Evolutionary conservation across 257 asterid species (phyloP).

Genomic region (Jasminum sambac): DNA sequence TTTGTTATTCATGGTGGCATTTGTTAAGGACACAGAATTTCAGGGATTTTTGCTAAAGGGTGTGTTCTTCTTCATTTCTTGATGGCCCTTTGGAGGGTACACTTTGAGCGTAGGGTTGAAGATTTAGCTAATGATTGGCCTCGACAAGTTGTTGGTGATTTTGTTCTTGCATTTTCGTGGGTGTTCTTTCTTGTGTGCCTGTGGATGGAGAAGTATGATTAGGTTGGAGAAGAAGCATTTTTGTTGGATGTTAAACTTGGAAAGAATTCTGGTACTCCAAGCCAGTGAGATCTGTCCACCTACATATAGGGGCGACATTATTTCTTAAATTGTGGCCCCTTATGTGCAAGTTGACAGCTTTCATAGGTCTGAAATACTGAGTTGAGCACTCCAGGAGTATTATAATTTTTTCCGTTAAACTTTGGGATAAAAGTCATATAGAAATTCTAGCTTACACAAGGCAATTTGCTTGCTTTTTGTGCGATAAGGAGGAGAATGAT

Average conservation of each 20-base stretch:
- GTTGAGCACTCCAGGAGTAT: too few species aligned
- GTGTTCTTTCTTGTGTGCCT: slow-evolving; percentile 55
- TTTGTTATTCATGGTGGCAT: slow-evolving; percentile 65
- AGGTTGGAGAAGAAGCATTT: slow-evolving; percentile 4
- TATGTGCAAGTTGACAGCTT: too few species aligned
- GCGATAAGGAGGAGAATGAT: background rate
- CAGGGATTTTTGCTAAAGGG: slow-evolving; percentile 65
- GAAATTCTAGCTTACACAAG: background rate
- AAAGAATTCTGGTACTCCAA: too few species aligned
- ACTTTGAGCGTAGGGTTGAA: slow-evolving; percentile 65
- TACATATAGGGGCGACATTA: too few species aligned
- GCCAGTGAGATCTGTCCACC: too few species aligned
- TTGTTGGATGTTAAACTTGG: too few species aligned
- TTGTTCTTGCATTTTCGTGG: slow-evolving; percentile 69
- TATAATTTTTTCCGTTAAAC: too few species aligned
- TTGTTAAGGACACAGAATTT: slow-evolving; percentile 63
- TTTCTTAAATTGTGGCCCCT: too few species aligned
- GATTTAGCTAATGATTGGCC: slow-evolving; percentile 74
- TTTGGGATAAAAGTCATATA: too few species aligned
- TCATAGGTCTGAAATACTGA: too few species aligned
- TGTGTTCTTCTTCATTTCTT: slow-evolving; percentile 48
- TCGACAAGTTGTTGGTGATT: slow-evolving; percentile 59
- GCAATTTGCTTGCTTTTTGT: background rate
- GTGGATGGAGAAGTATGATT: slow-evolving; percentile 77
- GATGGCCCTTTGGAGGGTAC: slow-evolving; percentile 68